phyloP scores from a whole-genome alignment of 139 green algal species.

The Yamagishiella unicocca region DNA sequence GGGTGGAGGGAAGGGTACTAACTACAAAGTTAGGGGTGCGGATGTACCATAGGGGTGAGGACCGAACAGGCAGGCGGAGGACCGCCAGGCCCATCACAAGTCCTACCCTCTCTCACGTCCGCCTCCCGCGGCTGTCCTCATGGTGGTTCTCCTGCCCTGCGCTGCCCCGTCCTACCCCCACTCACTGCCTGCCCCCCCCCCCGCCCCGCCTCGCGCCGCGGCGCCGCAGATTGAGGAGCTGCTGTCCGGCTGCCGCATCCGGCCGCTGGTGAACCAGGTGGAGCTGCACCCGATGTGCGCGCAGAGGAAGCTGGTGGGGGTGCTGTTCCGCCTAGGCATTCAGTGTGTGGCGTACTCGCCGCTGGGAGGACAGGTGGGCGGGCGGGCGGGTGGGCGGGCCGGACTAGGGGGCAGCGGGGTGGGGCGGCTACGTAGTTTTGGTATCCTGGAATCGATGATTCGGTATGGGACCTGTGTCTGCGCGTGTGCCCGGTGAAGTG shows the following conservation, averaged over 20 bases:
- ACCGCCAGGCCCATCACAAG: too few relatives aligned
- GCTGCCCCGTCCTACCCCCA: neutral
- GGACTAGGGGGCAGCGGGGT: neutral
- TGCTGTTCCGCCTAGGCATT: conserved; percentile 76
- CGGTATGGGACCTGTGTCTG: too few relatives aligned
- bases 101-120: neutral
- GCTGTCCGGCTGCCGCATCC: conserved; percentile 65
- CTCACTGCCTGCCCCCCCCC: neutral
- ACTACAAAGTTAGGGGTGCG: neutral
- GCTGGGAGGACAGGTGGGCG: conserved; percentile 59
- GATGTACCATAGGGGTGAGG: neutral
- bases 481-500: too few relatives aligned
- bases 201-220: neutral
- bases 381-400: neutral
- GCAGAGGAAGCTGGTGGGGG: conserved; percentile 84
- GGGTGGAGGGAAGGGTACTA: neutral
- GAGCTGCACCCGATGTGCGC: conserved; percentile 87
- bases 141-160: neutral
- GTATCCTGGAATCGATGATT: too few relatives aligned
- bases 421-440: too few relatives aligned
- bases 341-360: conserved; percentile 79
- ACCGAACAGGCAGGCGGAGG: too few relatives aligned
- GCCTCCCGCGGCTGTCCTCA: neutral
- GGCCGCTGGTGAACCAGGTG: conserved; percentile 84
- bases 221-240: conserved; percentile 79